phyloP scores from a whole-genome alignment of 805 yeast species.

The Zygosaccharomyces pseudorouxii region DNA sequence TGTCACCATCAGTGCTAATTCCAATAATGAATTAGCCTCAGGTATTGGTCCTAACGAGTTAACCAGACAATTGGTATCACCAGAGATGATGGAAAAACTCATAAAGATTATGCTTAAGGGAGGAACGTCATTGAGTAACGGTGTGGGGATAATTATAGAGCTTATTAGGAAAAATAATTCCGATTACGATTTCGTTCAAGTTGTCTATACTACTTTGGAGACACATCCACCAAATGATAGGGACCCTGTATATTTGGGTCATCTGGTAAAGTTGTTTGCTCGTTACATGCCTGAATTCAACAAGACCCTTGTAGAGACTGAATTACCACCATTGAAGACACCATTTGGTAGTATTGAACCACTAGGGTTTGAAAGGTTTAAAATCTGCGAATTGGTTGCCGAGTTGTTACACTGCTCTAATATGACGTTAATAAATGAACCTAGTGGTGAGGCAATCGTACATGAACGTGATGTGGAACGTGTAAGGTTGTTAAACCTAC shows the following conservation, averaged over 20 bases:
- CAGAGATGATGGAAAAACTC: slow-evolving; percentile 57
- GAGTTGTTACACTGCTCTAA: slow-evolving; percentile 93
- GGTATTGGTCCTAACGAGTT: slow-evolving; percentile 95
- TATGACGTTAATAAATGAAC: slow-evolving; percentile 84
- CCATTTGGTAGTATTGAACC: slow-evolving; percentile 62
- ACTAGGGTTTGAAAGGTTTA: slow-evolving; percentile 88
- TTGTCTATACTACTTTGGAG: slow-evolving; percentile 72
- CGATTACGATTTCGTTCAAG: slow-evolving; percentile 88
- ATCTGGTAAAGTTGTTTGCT: slow-evolving; percentile 72
- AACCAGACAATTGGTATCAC: slow-evolving; percentile 84
- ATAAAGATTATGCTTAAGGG: slow-evolving; percentile 74
- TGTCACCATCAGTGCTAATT: slow-evolving; percentile 89
- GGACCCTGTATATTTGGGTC: slow-evolving; percentile 90
- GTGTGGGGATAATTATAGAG: slow-evolving; percentile 93
- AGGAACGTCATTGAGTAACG: slow-evolving; percentile 86
- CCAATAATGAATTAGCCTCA: slow-evolving; percentile 78
- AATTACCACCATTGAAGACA: slow-evolving; percentile 37
- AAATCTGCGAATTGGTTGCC: slow-evolving; percentile 88
- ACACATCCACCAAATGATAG: slow-evolving; percentile 90
- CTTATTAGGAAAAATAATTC: slow-evolving; percentile 92
- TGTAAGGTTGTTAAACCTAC: slow-evolving; percentile 24
- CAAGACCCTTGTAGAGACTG: slow-evolving; percentile 46
- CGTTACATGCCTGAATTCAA: slow-evolving; percentile 65
- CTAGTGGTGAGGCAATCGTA: slow-evolving; percentile 62
- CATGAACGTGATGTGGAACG: slow-evolving; percentile 67